A percentile compares a stretch with the other conserved stretches of the same genome.
Conservation (phyloP, 352 stramenopile genomes). For the Phytophthora crassamura region DNA sequence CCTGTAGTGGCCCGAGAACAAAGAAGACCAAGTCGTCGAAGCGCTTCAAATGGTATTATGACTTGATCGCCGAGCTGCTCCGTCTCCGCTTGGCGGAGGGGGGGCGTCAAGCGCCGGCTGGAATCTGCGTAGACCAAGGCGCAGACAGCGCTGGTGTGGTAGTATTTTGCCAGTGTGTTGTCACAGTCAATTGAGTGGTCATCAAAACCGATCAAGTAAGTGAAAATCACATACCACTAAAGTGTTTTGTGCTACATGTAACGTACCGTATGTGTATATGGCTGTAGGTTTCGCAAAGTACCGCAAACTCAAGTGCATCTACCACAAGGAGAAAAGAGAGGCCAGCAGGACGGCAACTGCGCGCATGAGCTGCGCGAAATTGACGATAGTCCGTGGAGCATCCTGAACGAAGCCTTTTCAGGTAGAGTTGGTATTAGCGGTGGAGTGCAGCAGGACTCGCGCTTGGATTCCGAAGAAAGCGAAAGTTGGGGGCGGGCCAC, state of each 20-base stretch:
- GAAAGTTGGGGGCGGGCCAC: not conserved
- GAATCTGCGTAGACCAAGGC: slow-evolving; percentile 12
- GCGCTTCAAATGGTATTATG: slow-evolving; percentile 7
- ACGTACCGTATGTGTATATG: too few species aligned
- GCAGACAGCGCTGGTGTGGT: slow-evolving; percentile 6
- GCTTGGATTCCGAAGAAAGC: not conserved
- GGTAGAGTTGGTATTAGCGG: not conserved
- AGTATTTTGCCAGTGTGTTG: slow-evolving; percentile 14
- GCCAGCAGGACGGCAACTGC: not conserved
- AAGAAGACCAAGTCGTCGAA: not conserved
- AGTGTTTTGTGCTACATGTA: too few species aligned
- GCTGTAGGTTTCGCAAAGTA: not conserved
- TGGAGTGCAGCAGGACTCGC: not conserved
- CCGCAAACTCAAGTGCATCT: not conserved
- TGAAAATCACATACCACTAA: not conserved
- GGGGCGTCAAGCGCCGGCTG: slow-evolving; percentile 10
- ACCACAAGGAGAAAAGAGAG: slow-evolving; percentile 2
- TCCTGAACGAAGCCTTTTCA: slow-evolving; percentile 3
- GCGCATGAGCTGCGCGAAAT: slow-evolving; percentile 21
- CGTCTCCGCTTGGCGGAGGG: slow-evolving; percentile 8
- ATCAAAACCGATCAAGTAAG: slow-evolving; percentile 8
- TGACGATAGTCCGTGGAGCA: not conserved
- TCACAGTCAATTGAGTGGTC: slow-evolving; percentile 1
- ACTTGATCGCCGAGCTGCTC: slow-evolving; percentile 12
- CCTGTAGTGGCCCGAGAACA: too few species aligned